Base-by-base conservation (phyloP, 2,329 filamentous ascomycete species). In the Mycosphaerella sp. region DNA sequence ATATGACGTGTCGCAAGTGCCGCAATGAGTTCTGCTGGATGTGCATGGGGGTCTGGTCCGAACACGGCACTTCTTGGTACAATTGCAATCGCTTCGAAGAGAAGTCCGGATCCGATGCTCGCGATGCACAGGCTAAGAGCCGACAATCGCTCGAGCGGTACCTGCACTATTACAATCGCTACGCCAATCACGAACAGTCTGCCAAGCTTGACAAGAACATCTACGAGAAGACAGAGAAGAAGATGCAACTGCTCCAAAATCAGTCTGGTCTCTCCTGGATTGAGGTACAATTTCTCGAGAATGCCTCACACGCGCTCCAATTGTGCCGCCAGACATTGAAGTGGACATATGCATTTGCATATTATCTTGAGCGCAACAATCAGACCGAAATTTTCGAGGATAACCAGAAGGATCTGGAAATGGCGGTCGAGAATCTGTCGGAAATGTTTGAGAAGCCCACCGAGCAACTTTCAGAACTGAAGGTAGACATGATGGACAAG, bases 21-120 rank as follows among this genome's bases (percentile, higher is more conserved):
- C 89, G 89, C 65, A 85, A 96, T 66, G 90, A 96, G 66, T 96
- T 98, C 66, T 98, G 93, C 73, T 98, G 93, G 93, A 97, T 98
- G 87, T 98, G 93, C 66, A 98, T 98, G 93, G 93, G 93, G 0
- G 76, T 95, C 0, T 98, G 93, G 93, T 94, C 89, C 1, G 93
- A 98, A 71, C 93, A 98, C 68, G 93, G 93, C 57, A 98, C 91
- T 3, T 95, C 89, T 71, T 98, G 93, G 93, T 98, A 98, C 76
- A 98, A 95, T 70, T 98, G 93, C 78, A 98, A 95, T 67, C 80
- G 93, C 7, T 98, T 86, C 63, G 93, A 98, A 66, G 93, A 97
- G 73, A 96, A 93, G 77, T 95, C 88, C 59, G 93, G 93, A 1
- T 78, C 82, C 0, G 90, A 96, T 50, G 93, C 93, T 4, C 80